phyloP scores from a whole-genome alignment of 2,329 filamentous ascomycete genomes.

The Penicillium sp. region DNA sequence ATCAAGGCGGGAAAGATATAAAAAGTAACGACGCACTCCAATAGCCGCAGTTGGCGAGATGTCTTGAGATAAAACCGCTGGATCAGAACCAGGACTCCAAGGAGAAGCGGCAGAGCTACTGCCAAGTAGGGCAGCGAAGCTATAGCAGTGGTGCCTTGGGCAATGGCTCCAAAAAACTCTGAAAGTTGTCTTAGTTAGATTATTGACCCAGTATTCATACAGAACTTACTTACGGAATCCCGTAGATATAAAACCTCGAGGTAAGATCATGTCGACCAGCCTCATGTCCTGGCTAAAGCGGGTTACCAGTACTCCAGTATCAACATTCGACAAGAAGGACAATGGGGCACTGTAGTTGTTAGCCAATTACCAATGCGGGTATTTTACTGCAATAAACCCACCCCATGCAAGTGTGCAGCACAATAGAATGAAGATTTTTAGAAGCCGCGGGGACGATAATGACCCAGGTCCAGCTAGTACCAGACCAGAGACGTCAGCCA shows the following conservation, averaged over 20 bases:
- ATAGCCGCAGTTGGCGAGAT: slow-evolving; percentile 16
- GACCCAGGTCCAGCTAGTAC: slow-evolving; percentile 12
- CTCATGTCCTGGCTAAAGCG: slow-evolving; percentile 46
- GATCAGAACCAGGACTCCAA: slow-evolving; percentile 9
- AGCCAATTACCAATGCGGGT: neutral
- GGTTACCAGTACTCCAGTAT: slow-evolving; percentile 39
- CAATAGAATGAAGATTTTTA: slow-evolving; percentile 21
- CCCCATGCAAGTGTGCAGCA: slow-evolving; percentile 16
- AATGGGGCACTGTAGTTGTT: slow-evolving; percentile 31
- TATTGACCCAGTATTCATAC: neutral
- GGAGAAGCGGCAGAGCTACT: slow-evolving; percentile 8
- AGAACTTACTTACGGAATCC: neutral
- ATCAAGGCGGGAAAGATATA: too few relatives aligned
- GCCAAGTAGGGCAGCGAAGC: slow-evolving; percentile 14
- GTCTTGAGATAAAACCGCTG: slow-evolving; percentile 18
- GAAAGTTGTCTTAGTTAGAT: neutral
- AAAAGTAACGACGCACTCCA: slow-evolving; percentile 2
- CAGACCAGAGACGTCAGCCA: neutral
- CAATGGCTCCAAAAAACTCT: neutral
- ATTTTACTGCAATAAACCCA: neutral
- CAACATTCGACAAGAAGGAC: slow-evolving; percentile 43
- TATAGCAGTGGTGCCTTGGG: slow-evolving; percentile 9
- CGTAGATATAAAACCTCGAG: slow-evolving; percentile 11
- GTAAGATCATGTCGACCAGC: slow-evolving; percentile 44
- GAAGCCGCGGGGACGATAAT: slow-evolving; percentile 16